These are phyloP conservation scores for Coleophoma crateriformis DNA, from an alignment of 2,329 filamentous ascomycete species.

Conservation along the genomic window DNA sequence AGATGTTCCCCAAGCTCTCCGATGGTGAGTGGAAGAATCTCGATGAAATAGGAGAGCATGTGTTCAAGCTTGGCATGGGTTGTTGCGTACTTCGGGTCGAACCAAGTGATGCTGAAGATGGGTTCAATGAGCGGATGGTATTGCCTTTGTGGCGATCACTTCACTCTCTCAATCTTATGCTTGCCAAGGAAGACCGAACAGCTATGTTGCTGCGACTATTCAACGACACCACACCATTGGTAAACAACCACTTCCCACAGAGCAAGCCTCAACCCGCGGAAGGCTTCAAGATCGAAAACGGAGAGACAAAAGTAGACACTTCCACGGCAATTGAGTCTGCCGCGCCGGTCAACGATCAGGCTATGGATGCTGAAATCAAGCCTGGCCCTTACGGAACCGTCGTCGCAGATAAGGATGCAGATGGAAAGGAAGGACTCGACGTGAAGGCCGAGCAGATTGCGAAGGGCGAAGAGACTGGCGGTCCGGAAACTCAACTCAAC, in stretches of 20 bases:
- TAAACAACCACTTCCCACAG: conserved; percentile 43
- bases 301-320: conserved; percentile 16
- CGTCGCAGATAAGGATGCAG: conserved; percentile 10
- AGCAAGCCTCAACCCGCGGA: conserved; percentile 13
- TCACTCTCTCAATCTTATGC: conserved; percentile 90
- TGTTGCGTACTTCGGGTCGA: conserved; percentile 87
- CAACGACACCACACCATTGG: conserved; percentile 79
- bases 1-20: conserved; percentile 93
- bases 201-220: conserved; percentile 89
- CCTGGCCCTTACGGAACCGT: conserved; percentile 17
- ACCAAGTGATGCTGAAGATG: conserved; percentile 58
- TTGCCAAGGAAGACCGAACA: conserved; percentile 91
- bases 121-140: conserved; percentile 72
- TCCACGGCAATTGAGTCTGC: conserved; percentile 12
- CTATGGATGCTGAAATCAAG: conserved; percentile 11
- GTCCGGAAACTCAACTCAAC: conserved; percentile 13
- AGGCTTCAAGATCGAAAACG: conserved; percentile 16
- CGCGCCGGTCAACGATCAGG: conserved; percentile 8
- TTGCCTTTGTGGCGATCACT: conserved; percentile 92
- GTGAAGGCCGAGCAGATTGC: conserved; percentile 17
- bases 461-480: conserved; percentile 16
- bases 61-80: conserved; percentile 76
- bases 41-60: conserved; percentile 81
- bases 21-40: conserved; percentile 69
- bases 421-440: conserved; percentile 7